Evolutionary conservation across 148 eudicot species (phyloP), one percentile per base, ranked within the genome.

Genomic region (Fallopia convolvulus): DNA sequence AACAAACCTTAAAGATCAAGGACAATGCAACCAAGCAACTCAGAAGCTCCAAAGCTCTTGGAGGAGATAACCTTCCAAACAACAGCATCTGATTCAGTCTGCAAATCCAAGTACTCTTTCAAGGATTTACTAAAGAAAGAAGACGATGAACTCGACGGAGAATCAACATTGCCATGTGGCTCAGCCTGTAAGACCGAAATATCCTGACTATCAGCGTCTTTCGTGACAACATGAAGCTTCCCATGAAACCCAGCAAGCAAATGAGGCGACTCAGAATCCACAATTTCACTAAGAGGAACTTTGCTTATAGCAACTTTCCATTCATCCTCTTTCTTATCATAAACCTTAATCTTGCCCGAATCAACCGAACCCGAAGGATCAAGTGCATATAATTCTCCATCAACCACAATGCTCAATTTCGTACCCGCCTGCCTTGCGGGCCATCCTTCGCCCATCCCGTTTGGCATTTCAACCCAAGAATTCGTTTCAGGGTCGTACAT

Each of bases 401-500:
- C 93, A 39, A 93, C 97, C 9, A 88, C 86, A 12, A 83, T 91
- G 81, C 97, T 93, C 73, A 91, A 70, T 76, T 96, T 96, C n/a
- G 97, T 91, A 63, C 95, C 99, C 17, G 98, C 99, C 75, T 96
- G 99, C 86, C 85, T 91, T 52, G 99, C 95, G 17, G 99, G 99
- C 99, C 99, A 96, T 66, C 93, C 97, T 74, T 93, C 99, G 26
- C 99, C 98, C 99, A 96, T 93, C 68, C 99, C 99, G 60, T 17
- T 74, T 6, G 99, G 99, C 98, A 96, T 96, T 85, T 96, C 98
- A 23, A 41, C 75, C 99, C 99, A 96, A 7, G 87, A 84, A 78
- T 91, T 85, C 47, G 92, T 85, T 74, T 88, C 98, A 0, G 99
- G 98, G 77, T 96, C 97, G 55, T 84, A 96, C 63, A 96, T 94